Base-by-base conservation (phyloP, 1,139 yeast species). In the Candida sojae region DNA sequence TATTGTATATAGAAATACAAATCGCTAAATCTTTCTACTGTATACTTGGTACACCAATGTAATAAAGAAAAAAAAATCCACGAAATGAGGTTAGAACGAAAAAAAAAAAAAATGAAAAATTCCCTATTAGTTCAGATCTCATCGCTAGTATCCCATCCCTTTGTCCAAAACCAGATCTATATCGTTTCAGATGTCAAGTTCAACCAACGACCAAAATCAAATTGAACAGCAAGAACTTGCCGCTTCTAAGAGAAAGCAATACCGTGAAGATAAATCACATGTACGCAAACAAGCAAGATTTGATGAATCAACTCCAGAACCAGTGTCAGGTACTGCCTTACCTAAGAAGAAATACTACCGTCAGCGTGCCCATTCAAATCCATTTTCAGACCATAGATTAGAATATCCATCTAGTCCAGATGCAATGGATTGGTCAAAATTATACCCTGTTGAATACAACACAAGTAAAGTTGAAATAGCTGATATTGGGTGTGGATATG, bases 401-500 rank as follows among this genome's bases (percentile, higher is more conserved):
- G 96, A 89, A 53, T 93, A 93, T 60, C 99, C 99, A 13, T 67
- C 70, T 42, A 74, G 81, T 23, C 99, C 99, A 1, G 80, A 75
- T 37, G 77, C 75, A 29, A 93, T 95, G 99, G 84, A 90, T 62
- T 93, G 99, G 99, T 64, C 77, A 0, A 77, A 73, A 58, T 71
- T 86, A 49, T 93, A 84, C 59, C 98, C 97, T 2, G 70, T 73
- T 21, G 80, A 67, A 57, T 66, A 66, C 47, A 79, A 82, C 53
- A 62, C 70, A 6, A 69, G 77, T 47, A 63, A 76, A 40, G 98
- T 95, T 11, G 93, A 91, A 48, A 86, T 93, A 48, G 98, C 98
- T 4, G 99, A 93, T 64, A 82, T 93, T 51, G 99, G 99, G 12
- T 93, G 99, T 71, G 99, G 99, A 0, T 93, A 88, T 65, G 99